Evolutionary conservation across 768 basidiomycete genomes (phyloP).

Genomic region (Panaeolus cyanescens): DNA sequence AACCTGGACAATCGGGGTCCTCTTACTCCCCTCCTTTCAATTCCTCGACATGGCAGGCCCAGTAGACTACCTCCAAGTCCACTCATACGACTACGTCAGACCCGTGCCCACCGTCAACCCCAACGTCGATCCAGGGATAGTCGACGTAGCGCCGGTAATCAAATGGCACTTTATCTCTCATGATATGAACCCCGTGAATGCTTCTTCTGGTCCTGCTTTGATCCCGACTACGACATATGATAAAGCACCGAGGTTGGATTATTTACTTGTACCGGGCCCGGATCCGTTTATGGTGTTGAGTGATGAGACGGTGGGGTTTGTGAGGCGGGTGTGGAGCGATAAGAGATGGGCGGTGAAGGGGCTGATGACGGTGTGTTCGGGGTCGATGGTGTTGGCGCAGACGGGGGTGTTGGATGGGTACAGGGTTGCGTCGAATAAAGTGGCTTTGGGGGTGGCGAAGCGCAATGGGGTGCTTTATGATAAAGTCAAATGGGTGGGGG

Average conservation of each 20-base stretch:
- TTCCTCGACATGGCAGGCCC: slow-evolving; percentile 24
- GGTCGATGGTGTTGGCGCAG: slow-evolving; percentile 15
- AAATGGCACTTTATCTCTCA: slow-evolving; percentile 25
- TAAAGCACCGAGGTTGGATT: slow-evolving; percentile 22
- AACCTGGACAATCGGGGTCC: slow-evolving; percentile 14
- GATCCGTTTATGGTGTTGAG: slow-evolving; percentile 15
- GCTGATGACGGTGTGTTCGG: slow-evolving; percentile 22
- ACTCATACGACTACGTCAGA: slow-evolving; percentile 10
- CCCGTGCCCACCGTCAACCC: not conserved
- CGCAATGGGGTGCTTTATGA: not conserved
- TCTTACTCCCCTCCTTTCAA: slow-evolving; percentile 20
- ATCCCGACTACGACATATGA: slow-evolving; percentile 21
- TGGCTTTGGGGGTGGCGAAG: slow-evolving; percentile 10
- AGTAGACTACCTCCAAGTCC: slow-evolving; percentile 22
- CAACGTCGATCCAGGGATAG: not conserved
- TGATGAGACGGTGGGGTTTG: slow-evolving; percentile 15
- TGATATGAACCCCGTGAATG: slow-evolving; percentile 13
- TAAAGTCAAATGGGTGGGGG: slow-evolving; percentile 28
- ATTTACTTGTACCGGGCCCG: slow-evolving; percentile 24
- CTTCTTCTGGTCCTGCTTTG: slow-evolving; percentile 19
- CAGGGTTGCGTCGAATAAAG: slow-evolving; percentile 23
- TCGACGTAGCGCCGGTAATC: slow-evolving; percentile 19
- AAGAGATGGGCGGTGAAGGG: slow-evolving; percentile 11
- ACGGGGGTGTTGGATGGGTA: slow-evolving; percentile 23
- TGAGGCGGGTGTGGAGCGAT: slow-evolving; percentile 12